Percentiles rank a stretch among this genome's conserved stretches.
These are phyloP conservation scores for Glarea lozoyensis DNA, from an alignment of 495 filamentous ascomycete genomes.

Conservation along the genomic window DNA sequence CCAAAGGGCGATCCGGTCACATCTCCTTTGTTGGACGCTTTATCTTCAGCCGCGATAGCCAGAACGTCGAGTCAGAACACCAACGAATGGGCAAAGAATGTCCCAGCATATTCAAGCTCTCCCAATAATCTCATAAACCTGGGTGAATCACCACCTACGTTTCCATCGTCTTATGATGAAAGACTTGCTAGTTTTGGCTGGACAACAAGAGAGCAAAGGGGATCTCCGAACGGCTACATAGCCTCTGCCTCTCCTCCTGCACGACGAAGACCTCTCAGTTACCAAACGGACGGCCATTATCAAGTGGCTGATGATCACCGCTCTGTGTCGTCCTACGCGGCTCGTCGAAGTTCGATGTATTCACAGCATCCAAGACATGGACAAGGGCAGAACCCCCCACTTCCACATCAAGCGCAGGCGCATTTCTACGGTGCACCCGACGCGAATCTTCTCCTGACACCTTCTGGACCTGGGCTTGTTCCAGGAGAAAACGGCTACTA, in stretches of 20 bases:
- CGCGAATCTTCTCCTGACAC: slow-evolving; percentile 56
- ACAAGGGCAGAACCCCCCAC: slow-evolving; percentile 51
- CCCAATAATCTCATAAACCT: slow-evolving; percentile 44
- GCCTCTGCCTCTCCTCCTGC: slow-evolving; percentile 38
- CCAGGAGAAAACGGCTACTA: slow-evolving; percentile 59
- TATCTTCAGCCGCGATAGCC: slow-evolving; percentile 18
- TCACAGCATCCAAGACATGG: slow-evolving; percentile 40
- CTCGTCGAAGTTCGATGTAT: slow-evolving; percentile 50
- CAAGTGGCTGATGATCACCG: slow-evolving; percentile 29
- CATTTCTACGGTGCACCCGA: slow-evolving; percentile 59
- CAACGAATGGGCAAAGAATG: slow-evolving; percentile 43
- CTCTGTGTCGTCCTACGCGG: slow-evolving; percentile 32
- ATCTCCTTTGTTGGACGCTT: slow-evolving; percentile 20
- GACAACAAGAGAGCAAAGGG: slow-evolving; percentile 20
- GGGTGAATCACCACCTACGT: slow-evolving; percentile 44
- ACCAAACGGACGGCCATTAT: slow-evolving; percentile 37
- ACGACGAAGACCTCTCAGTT: slow-evolving; percentile 37
- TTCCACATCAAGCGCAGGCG: slow-evolving; percentile 73
- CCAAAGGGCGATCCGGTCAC: slow-evolving; percentile 14
- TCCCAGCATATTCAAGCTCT: slow-evolving; percentile 40
- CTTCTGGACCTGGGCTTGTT: slow-evolving; percentile 37
- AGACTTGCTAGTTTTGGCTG: slow-evolving; percentile 26
- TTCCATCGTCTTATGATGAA: slow-evolving; percentile 46
- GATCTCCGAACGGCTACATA: slow-evolving; percentile 25
- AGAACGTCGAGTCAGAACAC: slow-evolving; percentile 23